phyloP scores from a whole-genome alignment of 108 stramenopile species.

The Chaetoceros muelleri region DNA sequence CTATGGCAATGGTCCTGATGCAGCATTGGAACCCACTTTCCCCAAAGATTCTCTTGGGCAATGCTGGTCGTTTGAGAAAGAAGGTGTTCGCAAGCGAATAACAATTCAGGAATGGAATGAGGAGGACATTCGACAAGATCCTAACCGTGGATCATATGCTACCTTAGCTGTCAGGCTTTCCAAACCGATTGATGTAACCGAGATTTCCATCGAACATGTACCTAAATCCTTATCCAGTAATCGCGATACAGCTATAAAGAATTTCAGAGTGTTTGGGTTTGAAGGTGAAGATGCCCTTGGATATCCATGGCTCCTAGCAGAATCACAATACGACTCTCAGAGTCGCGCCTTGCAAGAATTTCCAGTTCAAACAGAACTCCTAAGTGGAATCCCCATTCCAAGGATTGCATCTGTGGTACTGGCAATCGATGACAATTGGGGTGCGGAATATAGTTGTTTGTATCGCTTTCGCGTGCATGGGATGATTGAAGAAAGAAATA shows the following conservation, averaged over 20 bases:
- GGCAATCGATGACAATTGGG: slow-evolving; percentile 76
- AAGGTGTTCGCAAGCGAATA: slow-evolving; percentile 9
- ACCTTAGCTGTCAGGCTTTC: slow-evolving; percentile 46
- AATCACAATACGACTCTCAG: slow-evolving; percentile 33
- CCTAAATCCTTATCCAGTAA: slow-evolving; percentile 22
- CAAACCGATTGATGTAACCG: slow-evolving; percentile 29
- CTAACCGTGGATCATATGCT: slow-evolving; percentile 46
- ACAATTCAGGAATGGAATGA: slow-evolving; percentile 1
- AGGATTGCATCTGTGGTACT: slow-evolving; percentile 48
- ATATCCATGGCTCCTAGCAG: slow-evolving; percentile 41
- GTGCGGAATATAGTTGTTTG: slow-evolving; percentile 54
- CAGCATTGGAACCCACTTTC: slow-evolving; percentile 53
- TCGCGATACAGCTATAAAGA: slow-evolving; percentile 28
- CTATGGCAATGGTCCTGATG: slow-evolving; percentile 74
- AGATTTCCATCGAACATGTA: slow-evolving; percentile 57
- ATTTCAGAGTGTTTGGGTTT: slow-evolving; percentile 55
- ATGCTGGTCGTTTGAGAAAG: slow-evolving; percentile 69
- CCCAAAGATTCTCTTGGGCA: slow-evolving; percentile 51
- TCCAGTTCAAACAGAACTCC: slow-evolving; percentile 23
- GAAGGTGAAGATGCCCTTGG: slow-evolving; percentile 44
- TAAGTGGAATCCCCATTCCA: slow-evolving; percentile 31
- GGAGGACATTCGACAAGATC: slow-evolving; percentile 18
- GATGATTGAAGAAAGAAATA: neutral
- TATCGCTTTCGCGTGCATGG: slow-evolving; percentile 81
- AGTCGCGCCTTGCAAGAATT: slow-evolving; percentile 38